A percentile compares a stretch with the other conserved stretches of the same genome.
Evolutionary conservation across 306 rosid genomes (phyloP).

Genomic region (Crotalaria pallida): DNA sequence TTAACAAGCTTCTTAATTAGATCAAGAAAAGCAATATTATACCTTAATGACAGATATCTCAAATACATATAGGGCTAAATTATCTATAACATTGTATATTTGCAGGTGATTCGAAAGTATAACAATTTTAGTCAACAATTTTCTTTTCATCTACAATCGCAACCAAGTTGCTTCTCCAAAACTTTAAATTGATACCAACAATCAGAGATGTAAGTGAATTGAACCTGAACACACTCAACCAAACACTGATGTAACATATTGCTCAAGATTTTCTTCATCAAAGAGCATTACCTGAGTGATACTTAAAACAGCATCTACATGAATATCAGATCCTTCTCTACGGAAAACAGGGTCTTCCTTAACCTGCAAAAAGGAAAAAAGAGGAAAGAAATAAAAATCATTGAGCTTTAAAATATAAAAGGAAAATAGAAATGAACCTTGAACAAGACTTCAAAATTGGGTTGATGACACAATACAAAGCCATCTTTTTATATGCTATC

Average conservation of each 20-base stretch:
- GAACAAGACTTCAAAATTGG: too few relatives aligned
- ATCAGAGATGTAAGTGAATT: neutral
- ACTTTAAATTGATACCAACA: neutral
- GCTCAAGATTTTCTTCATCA: too few relatives aligned
- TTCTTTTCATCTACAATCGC: neutral
- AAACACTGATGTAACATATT: neutral
- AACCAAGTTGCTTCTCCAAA: neutral
- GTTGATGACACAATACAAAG: too few relatives aligned
- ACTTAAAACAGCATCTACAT: constrained; percentile 77
- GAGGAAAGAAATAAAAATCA: neutral
- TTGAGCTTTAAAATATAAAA: neutral
- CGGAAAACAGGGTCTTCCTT: constrained; percentile 92
- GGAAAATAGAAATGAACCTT: neutral
- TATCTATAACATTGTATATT: neutral
- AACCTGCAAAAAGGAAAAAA: constrained; percentile 44
- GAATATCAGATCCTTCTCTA: constrained; percentile 86
- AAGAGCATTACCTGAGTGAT: constrained; percentile 68
- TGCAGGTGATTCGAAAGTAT: neutral
- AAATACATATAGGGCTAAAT: neutral
- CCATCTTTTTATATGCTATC: too few relatives aligned
- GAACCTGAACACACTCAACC: neutral
- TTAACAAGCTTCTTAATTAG: neutral
- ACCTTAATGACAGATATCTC: neutral
- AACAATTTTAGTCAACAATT: neutral
- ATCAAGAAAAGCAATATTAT: neutral